Evolutionary conservation across 352 stramenopile species (phyloP), one percentile per base, ranked within the genome.

Genomic region (Globisporangium yorkense): DNA sequence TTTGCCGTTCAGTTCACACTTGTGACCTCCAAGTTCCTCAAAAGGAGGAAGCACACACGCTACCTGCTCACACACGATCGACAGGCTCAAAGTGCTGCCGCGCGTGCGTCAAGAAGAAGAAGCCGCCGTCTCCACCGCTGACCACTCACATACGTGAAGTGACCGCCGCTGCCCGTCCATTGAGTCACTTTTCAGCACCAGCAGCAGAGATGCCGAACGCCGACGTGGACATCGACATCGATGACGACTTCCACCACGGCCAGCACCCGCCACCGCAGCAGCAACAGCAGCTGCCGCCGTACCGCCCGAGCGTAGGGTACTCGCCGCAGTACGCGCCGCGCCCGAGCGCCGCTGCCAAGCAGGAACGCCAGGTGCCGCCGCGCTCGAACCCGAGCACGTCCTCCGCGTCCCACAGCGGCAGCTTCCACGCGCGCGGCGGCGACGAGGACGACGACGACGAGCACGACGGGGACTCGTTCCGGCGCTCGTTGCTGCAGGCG

Each of bases 141-240:
- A 35, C 5, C 5, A 7, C 31, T 10, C 31, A 9, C 31, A 35
- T 9, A 35, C 31, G 31, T 35, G 31, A 35, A 35, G 31, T 10
- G 31, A 10, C 31, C 31, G 8, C 31, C 35, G 10, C 35, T 1
- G 9, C 8, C 8, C 35, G 10, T 9, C 10, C 35, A 16, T 9
- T 40, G 7, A 12, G 9, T 40, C 4, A 15, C 10, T 40, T 3
- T 9, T 13, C 35, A 15, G 35, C 35, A 40, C 7, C 37, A 57
- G 16, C 18, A 58, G 53, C 54, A 33, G 27, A 48, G 35, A 80
- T 80, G 71, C 64, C 68, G 8, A 54, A 67, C 46, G 49, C 60
- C 9, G 69, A 75, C 56, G 61, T 77, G 35, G 35, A 40, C 35
- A 40, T 40, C 47, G 71, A 80, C 54, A 80, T 80, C 59, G 71